Evolutionary conservation across 306 rosid genomes (phyloP).

Genomic region (Pyrus communis): DNA sequence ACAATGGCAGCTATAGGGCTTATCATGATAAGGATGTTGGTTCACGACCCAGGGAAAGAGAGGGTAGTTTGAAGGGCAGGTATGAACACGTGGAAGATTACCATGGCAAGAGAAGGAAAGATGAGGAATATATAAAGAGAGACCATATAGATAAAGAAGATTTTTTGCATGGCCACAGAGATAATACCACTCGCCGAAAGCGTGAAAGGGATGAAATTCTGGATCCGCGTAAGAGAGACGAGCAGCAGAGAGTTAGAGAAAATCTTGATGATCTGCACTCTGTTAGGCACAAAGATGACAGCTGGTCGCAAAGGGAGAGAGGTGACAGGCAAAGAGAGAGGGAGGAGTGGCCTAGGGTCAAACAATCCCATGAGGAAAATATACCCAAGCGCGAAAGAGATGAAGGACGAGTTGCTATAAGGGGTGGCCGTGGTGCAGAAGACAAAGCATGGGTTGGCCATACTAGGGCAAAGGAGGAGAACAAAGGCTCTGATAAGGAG

Average conservation of each 20-base stretch:
- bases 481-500: slow-evolving; percentile 67
- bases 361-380: slow-evolving; percentile 74
- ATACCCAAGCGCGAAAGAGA: slow-evolving; percentile 74
- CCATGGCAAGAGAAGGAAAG: slow-evolving; percentile 85
- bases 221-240: slow-evolving; percentile 78
- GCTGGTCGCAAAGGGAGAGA: slow-evolving; percentile 69
- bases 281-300: slow-evolving; percentile 73
- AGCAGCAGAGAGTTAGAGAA: slow-evolving; percentile 62
- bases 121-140: slow-evolving; percentile 68
- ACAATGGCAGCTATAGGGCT: slow-evolving; percentile 77
- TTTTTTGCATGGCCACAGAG: slow-evolving; percentile 54
- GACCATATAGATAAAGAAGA: slow-evolving; percentile 80
- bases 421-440: slow-evolving; percentile 69
- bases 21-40: slow-evolving; percentile 76
- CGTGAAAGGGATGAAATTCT: slow-evolving; percentile 74
- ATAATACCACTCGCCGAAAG: slow-evolving; percentile 51
- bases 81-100: slow-evolving; percentile 68
- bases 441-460: slow-evolving; percentile 79
- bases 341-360: slow-evolving; percentile 82
- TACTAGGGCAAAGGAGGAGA: slow-evolving; percentile 63
- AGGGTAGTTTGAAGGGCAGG: slow-evolving; percentile 65
- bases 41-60: slow-evolving; percentile 79
- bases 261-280: slow-evolving; percentile 66
- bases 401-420: slow-evolving; percentile 60
- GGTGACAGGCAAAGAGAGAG: slow-evolving; percentile 76